Conservation (phyloP, 1,284 basidiomycete genomes). For the Vanrija pseudolonga region DNA sequence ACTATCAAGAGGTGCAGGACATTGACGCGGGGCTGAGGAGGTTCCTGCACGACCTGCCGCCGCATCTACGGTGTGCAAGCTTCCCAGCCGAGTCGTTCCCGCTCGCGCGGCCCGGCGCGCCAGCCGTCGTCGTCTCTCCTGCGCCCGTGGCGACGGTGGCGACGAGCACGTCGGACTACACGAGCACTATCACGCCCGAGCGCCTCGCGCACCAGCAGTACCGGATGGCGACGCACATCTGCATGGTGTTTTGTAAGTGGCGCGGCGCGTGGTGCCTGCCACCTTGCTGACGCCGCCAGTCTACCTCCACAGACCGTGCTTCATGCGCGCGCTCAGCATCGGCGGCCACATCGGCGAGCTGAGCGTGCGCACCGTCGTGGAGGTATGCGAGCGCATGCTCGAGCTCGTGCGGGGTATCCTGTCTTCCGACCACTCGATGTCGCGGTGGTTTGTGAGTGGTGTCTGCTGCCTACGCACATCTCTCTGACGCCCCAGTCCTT, state of each 20-base stretch:
- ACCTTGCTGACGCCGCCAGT: slow-evolving; percentile 1
- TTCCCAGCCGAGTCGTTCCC: slow-evolving; percentile 17
- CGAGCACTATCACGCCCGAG: slow-evolving; percentile 5
- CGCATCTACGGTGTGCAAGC: slow-evolving; percentile 6
- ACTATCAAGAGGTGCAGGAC: slow-evolving; percentile 11
- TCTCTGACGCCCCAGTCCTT: slow-evolving; percentile 8
- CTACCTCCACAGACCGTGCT: slow-evolving; percentile 21
- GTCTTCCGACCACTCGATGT: slow-evolving; percentile 11
- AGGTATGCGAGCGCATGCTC: slow-evolving; percentile 17
- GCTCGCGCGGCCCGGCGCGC: slow-evolving; percentile 8
- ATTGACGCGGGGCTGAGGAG: slow-evolving; percentile 16
- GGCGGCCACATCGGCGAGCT: slow-evolving; percentile 7
- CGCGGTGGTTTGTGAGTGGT: slow-evolving; percentile 13
- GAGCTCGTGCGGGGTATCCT: slow-evolving; percentile 15
- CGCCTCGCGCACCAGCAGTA: slow-evolving; percentile 14
- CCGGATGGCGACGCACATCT: slow-evolving; percentile 21
- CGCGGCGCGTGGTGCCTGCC: neutral
- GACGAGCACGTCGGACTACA: slow-evolving; percentile 4
- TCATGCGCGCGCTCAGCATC: slow-evolving; percentile 13
- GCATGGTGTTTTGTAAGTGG: slow-evolving; percentile 18
- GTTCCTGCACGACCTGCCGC: slow-evolving; percentile 10
- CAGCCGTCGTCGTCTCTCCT: slow-evolving; percentile 7
- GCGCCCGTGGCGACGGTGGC: neutral
- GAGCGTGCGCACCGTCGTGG: slow-evolving; percentile 14
- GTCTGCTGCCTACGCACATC: too few species aligned